These are phyloP conservation scores for Brettanomyces naardenensis DNA, from an alignment of 805 yeast species.

Conservation along the genomic window DNA sequence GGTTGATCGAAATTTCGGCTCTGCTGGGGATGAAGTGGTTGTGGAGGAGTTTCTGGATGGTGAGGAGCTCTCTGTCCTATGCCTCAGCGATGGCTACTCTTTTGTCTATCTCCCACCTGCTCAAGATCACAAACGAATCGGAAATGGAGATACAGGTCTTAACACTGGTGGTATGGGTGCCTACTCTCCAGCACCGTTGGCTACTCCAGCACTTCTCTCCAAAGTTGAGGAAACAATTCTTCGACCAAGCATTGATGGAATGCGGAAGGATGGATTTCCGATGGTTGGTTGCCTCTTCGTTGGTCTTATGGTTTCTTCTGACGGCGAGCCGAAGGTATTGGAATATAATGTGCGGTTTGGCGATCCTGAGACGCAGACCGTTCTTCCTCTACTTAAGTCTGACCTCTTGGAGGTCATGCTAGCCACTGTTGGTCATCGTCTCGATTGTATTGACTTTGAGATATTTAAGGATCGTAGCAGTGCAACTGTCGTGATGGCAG, in stretches of 20 bases:
- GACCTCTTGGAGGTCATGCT: constrained; percentile 89
- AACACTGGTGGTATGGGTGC: constrained; percentile 99
- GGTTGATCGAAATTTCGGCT: constrained; percentile 83
- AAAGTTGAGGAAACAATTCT: constrained; percentile 70
- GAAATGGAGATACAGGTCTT: constrained; percentile 87
- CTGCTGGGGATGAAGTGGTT: constrained; percentile 92
- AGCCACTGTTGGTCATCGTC: constrained; percentile 90
- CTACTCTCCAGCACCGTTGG: constrained; percentile 96
- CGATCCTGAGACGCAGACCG: constrained; percentile 98
- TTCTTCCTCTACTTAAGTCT: constrained; percentile 80
- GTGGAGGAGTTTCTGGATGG: constrained; percentile 96
- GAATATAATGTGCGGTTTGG: constrained; percentile 98
- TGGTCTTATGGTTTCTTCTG: constrained; percentile 83
- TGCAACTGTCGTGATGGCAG: constrained; percentile 92
- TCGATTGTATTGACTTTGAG: constrained; percentile 67
- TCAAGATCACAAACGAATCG: constrained; percentile 95
- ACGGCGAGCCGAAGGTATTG: constrained; percentile 81
- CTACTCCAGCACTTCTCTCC: constrained; percentile 63
- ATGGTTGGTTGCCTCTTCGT: constrained; percentile 94
- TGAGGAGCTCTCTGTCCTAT: constrained; percentile 89
- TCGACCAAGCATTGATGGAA: constrained; percentile 89
- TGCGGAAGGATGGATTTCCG: constrained; percentile 93
- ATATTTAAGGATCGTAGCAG: constrained; percentile 54
- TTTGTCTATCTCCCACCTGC: constrained; percentile 90
- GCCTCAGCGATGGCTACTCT: constrained; percentile 90